Percentiles rank a stretch among this genome's conserved stretches.
Conservation (phyloP, 1,284 basidiomycete species). For the Moniliophthora roreri region DNA sequence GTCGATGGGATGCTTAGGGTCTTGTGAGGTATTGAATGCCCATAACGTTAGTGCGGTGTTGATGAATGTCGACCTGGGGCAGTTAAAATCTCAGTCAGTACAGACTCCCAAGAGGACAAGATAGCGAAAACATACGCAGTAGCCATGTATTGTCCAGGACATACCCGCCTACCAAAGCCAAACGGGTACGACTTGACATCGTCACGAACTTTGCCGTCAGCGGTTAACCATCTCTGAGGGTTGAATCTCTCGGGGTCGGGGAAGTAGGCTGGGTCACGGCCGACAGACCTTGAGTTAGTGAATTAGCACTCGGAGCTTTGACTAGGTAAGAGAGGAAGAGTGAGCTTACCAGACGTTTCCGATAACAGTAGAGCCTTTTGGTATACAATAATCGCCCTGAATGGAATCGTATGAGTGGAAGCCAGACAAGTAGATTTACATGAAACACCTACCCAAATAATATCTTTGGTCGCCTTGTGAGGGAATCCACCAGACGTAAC, state of each 20-base stretch:
- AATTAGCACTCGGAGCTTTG: neutral
- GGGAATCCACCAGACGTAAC: conserved; percentile 53
- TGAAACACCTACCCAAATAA: conserved; percentile 48
- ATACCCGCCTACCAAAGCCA: conserved; percentile 62
- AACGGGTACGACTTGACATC: conserved; percentile 53
- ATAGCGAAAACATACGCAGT: conserved; percentile 34
- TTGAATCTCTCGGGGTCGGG: conserved; percentile 59
- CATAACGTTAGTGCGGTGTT: conserved; percentile 60
- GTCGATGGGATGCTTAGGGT: conserved; percentile 52
- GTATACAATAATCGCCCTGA: conserved; percentile 55
- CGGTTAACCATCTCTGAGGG: conserved; percentile 56
- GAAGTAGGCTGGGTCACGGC: conserved; percentile 54
- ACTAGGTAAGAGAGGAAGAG: neutral
- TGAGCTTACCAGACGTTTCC: conserved; percentile 56
- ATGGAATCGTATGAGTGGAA: neutral
- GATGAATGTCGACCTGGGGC: conserved; percentile 61
- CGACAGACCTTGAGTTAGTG: conserved; percentile 39
- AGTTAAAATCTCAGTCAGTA: neutral
- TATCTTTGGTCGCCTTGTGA: conserved; percentile 58
- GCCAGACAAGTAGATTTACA: neutral
- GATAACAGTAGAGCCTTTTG: conserved; percentile 56
- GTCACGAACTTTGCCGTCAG: conserved; percentile 45
- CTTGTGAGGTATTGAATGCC: conserved; percentile 52
- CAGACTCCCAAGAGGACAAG: neutral
- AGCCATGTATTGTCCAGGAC: conserved; percentile 61